Percentiles rank a stretch among this genome's conserved stretches.
phyloP scores from a whole-genome alignment of 179 eudicot genomes.

The Carnegiea gigantea region DNA sequence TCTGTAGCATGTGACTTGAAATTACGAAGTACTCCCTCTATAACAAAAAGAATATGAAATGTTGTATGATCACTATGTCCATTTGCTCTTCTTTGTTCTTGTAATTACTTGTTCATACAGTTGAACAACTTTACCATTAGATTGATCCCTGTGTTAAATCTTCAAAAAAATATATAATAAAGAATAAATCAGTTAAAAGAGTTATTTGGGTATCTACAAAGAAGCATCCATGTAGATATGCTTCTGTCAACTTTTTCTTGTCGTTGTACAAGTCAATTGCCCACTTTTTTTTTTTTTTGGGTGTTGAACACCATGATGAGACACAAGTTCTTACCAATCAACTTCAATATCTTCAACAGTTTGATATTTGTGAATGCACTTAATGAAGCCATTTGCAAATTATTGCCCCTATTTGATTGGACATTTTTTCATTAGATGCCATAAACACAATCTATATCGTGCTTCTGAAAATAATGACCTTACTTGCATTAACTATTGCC shows the following conservation, averaged over 20 bases:
- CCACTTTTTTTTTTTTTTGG: not conserved
- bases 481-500: too few relatives aligned
- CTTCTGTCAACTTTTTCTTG: not conserved
- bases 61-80: not conserved
- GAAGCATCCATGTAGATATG: conserved; percentile 6
- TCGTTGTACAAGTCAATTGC: too few relatives aligned
- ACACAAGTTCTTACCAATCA: not conserved
- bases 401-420: not conserved
- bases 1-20: not conserved
- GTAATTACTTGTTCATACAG: too few relatives aligned
- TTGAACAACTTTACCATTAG: not conserved
- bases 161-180: not conserved
- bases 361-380: not conserved
- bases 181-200: not conserved
- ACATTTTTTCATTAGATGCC: not conserved
- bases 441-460: too few relatives aligned
- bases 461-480: too few relatives aligned
- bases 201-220: conserved; percentile 7
- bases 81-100: too few relatives aligned
- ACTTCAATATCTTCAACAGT: too few relatives aligned
- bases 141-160: not conserved
- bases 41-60: not conserved
- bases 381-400: not conserved
- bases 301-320: not conserved
- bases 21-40: not conserved